A percentile compares a stretch with the other conserved stretches of the same genome.
These are phyloP conservation scores for Starmera dryadoides DNA, from an alignment of 805 yeast species.

Conservation along the genomic window DNA sequence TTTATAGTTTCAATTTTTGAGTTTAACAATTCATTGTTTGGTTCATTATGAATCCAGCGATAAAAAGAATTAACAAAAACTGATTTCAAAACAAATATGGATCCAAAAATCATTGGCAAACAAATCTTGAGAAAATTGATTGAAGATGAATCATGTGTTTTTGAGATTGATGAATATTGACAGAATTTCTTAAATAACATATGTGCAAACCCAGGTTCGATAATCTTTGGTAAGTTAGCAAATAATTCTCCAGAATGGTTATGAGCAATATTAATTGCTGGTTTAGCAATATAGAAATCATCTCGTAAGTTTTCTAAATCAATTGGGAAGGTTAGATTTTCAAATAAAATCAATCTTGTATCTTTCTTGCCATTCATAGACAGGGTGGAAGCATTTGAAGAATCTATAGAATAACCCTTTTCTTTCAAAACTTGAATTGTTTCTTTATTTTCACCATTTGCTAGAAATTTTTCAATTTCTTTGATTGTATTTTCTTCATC, in stretches of 20 bases:
- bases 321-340: background rate
- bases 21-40: constrained; percentile 2
- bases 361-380: background rate
- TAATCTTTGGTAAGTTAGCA: background rate
- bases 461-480: background rate
- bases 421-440: background rate
- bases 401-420: background rate
- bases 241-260: background rate
- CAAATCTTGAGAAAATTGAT: constrained; percentile 3
- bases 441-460: background rate
- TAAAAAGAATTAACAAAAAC: constrained; percentile 3
- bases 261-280: background rate
- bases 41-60: constrained; percentile 4
- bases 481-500: background rate
- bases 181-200: background rate
- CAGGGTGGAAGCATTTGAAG: background rate
- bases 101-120: constrained; percentile 9
- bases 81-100: constrained; percentile 7
- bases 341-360: background rate
- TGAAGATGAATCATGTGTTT: background rate
- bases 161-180: background rate
- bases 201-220: background rate
- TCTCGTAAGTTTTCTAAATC: background rate
- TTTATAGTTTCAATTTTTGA: constrained; percentile 5
- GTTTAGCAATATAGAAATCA: background rate